These are phyloP conservation scores for Boletellus sp. DNA, from an alignment of 1,284 basidiomycete species.

Conservation along the genomic window DNA sequence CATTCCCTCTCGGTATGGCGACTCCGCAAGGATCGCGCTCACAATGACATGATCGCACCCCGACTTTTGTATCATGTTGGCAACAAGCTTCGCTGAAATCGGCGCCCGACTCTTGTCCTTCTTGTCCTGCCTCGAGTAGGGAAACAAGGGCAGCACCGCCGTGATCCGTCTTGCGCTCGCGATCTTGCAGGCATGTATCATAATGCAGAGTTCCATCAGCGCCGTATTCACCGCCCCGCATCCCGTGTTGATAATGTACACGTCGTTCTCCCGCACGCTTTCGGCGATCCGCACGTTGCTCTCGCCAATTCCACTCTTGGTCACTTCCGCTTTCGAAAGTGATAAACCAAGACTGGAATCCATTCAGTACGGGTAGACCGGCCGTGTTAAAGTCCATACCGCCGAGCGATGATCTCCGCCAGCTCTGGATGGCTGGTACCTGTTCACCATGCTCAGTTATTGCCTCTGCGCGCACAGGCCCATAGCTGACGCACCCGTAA, in stretches of 20 bases:
- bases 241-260: constrained; percentile 98
- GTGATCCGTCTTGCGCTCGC: constrained; percentile 95
- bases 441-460: constrained; percentile 30
- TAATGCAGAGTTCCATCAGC: constrained; percentile 96
- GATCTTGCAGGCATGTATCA: constrained; percentile 99
- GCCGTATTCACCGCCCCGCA: constrained; percentile 85
- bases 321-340: constrained; percentile 81
- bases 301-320: constrained; percentile 89
- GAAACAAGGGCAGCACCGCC: constrained; percentile 92
- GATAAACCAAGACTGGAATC: constrained; percentile 74
- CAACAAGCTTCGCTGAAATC: constrained; percentile 97
- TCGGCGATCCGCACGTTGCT: constrained; percentile 90
- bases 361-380: constrained; percentile 19
- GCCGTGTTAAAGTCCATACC: constrained; percentile 47
- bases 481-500: constrained; percentile 64
- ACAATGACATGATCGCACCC: constrained; percentile 99
- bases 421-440: constrained; percentile 96
- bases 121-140: constrained; percentile 96
- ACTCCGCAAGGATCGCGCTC: constrained; percentile 36
- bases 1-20: not conserved
- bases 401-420: constrained; percentile 89
- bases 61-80: constrained; percentile 97
- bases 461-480: not conserved
- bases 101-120: constrained; percentile 99
- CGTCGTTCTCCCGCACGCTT: constrained; percentile 96